A percentile compares a stretch with the other conserved stretches of the same genome.
These are phyloP conservation scores for Eucalyptus camaldulensis DNA, from an alignment of 345 rosid genomes.

Conservation along the genomic window DNA sequence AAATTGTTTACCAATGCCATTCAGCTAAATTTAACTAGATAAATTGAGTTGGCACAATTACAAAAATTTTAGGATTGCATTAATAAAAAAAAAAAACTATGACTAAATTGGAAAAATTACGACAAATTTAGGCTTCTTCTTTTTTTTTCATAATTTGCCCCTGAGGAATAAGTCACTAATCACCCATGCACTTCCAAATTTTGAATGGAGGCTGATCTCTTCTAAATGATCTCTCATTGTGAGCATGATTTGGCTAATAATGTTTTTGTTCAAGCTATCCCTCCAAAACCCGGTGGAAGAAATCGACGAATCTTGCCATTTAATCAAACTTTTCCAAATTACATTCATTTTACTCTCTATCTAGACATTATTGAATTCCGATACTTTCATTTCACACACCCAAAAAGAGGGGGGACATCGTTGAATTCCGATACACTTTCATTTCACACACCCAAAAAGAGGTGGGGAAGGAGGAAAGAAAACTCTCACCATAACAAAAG, in stretches of 20 bases:
- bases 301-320: not conserved
- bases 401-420: not conserved
- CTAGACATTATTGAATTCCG: not conserved
- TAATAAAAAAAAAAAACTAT: too few species aligned
- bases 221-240: not conserved
- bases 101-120: too few species aligned
- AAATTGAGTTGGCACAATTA: too few species aligned
- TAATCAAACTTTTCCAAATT: not conserved
- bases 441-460: not conserved
- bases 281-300: not conserved
- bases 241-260: not conserved
- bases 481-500: not conserved
- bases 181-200: too few species aligned
- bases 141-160: too few species aligned
- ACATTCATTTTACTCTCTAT: not conserved
- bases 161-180: too few species aligned
- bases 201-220: not conserved
- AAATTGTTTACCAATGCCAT: accelerated
- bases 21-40: too few species aligned
- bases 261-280: not conserved
- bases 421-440: not conserved
- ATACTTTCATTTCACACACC: not conserved
- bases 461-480: not conserved
- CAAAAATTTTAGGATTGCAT: too few species aligned
- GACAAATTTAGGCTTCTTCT: too few species aligned